Evolutionary conservation across 768 basidiomycete genomes (phyloP), one percentile per base, ranked within the genome.

Genomic region (Hemileccinum rubropunctum): DNA sequence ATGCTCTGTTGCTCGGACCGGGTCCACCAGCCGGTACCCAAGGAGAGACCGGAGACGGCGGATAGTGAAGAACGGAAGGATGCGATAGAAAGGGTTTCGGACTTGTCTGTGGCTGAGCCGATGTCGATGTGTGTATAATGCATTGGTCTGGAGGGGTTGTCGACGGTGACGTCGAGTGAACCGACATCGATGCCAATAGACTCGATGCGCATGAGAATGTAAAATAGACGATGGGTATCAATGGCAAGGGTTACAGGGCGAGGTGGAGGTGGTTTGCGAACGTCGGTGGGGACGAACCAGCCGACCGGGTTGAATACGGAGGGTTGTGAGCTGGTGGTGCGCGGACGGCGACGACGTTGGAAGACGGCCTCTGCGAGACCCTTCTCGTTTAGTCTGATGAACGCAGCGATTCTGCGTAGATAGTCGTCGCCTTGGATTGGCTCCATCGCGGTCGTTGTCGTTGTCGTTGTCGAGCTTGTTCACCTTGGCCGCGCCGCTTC

Each of bases 221-320:
- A 95, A 77, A 89, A 91, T 7, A 95, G 81, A 55, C 86, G 91
- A 61, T 91, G 88, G 23, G 79, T 81, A 68, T 92, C 88, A 56
- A 90, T 75, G 5, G 79, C 64, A 51, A 94, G 81, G 20, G 83
- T 68, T 38, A 88, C 70, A 9, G 90, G 83, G 65, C 80, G 82
- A n/a, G 71, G 68, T 4, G 73, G 51, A 8, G 67, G 54, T 18
- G 68, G 71, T 3, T 63, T 51, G 35, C 51, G 52, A 13, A 26
- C 38, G 32, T 60, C 64, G 43, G 45, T 30, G 43, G 58, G 45
- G 30, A 61, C 53, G 54, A 86, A 78, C 86, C 86, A 88, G 45
- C 71, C 73, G 37, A 84, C 68, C 20, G 84, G 86, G 53, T 84
- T 83, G 68, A 84, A 75, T 21, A 76, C 60, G 47, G 81, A 75